These are phyloP conservation scores for Evernia prunastri DNA, from an alignment of 495 filamentous ascomycete species.

Conservation along the genomic window DNA sequence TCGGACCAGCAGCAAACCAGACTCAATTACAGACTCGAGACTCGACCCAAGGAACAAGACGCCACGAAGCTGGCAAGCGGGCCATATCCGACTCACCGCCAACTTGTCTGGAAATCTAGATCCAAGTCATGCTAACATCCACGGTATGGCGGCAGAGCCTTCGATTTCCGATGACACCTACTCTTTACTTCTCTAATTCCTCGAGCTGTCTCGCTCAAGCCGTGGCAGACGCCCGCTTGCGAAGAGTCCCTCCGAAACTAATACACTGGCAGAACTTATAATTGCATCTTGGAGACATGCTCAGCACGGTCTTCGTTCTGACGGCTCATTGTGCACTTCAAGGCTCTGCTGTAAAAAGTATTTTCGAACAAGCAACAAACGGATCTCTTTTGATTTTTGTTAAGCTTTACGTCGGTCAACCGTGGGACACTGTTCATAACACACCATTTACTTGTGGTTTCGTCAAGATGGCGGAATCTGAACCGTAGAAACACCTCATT, in stretches of 20 bases:
- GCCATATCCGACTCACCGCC: neutral
- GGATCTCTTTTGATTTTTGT: neutral
- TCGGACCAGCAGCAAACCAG: neutral
- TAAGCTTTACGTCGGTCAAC: neutral
- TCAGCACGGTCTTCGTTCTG: neutral
- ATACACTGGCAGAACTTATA: neutral
- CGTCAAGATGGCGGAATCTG: neutral
- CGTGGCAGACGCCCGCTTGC: neutral
- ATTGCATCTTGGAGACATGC: neutral
- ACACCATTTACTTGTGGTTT: neutral
- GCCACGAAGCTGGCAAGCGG: neutral
- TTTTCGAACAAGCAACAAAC: neutral
- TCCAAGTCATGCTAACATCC: neutral
- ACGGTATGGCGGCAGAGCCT: neutral
- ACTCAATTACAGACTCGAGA: neutral
- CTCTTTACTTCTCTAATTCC: too few relatives aligned
- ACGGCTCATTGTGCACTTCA: too few relatives aligned
- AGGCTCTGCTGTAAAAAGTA: neutral
- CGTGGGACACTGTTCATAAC: neutral
- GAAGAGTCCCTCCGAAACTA: neutral
- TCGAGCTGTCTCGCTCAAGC: neutral
- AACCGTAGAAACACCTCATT: neutral
- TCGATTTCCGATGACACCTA: neutral
- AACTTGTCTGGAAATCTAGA: neutral
- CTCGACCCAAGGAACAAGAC: neutral